A percentile compares a stretch with the other conserved stretches of the same genome.
phyloP scores from a whole-genome alignment of 192 early-diverging fungal species.

The Diversispora epigaea region DNA sequence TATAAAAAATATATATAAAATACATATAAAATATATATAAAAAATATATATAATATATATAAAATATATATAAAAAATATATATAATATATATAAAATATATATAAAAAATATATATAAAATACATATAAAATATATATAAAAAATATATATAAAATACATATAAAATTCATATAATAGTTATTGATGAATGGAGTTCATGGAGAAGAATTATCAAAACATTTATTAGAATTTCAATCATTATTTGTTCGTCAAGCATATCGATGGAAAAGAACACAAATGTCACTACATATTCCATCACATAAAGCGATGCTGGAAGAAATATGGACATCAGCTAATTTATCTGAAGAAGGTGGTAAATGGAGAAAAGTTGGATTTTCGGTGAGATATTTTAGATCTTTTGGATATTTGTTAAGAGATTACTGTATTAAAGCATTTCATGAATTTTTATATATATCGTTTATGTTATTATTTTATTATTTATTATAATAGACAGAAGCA shows the following conservation, averaged over 20 bases:
- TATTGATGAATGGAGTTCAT: slow-evolving; percentile 51
- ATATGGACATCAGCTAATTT: slow-evolving; percentile 54
- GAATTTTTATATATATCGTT: too few relatives aligned
- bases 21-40: too few relatives aligned
- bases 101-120: too few relatives aligned
- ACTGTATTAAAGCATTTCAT: slow-evolving; percentile 17
- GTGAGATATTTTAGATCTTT: slow-evolving; percentile 41
- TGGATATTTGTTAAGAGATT: not conserved
- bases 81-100: too few relatives aligned
- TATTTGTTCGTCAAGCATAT: slow-evolving; percentile 56
- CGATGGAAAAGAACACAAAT: slow-evolving; percentile 51
- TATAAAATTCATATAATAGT: slow-evolving; percentile 25
- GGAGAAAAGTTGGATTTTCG: slow-evolving; percentile 66
- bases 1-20: too few relatives aligned
- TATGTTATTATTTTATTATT: not conserved
- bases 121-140: not conserved
- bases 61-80: too few relatives aligned
- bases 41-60: too few relatives aligned
- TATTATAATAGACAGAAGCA: slow-evolving; percentile 48
- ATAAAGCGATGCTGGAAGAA: slow-evolving; percentile 53
- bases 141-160: not conserved
- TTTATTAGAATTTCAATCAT: slow-evolving; percentile 67
- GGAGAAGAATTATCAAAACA: slow-evolving; percentile 62
- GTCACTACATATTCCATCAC: slow-evolving; percentile 48
- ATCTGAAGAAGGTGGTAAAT: slow-evolving; percentile 50